Evolutionary conservation across 805 yeast genomes (phyloP).

Genomic region (Yamadazyma tumulicola): DNA sequence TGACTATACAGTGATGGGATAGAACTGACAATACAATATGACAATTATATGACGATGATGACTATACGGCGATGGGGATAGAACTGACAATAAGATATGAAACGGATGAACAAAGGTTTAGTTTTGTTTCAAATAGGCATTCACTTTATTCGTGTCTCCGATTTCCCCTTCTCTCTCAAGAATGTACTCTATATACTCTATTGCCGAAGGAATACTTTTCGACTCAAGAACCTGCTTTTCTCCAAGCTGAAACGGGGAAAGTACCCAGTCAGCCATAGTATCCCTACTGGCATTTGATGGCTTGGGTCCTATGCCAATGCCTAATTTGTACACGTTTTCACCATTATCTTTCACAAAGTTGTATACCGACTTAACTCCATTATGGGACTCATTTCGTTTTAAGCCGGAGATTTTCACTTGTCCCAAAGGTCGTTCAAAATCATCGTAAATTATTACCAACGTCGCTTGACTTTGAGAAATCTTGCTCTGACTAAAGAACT

Average conservation of each 20-base stretch:
- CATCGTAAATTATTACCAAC: slow-evolving; percentile 33
- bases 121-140: slow-evolving; percentile 19
- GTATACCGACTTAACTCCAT: slow-evolving; percentile 31
- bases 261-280: slow-evolving; percentile 40
- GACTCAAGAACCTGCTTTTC: slow-evolving; percentile 20
- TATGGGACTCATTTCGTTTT: slow-evolving; percentile 38
- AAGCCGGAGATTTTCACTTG: slow-evolving; percentile 25
- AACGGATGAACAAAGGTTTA: too few species aligned
- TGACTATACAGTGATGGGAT: too few species aligned
- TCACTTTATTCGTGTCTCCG: slow-evolving; percentile 25
- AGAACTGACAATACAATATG: too few species aligned
- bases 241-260: slow-evolving; percentile 25
- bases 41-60: too few species aligned
- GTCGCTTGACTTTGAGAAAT: slow-evolving; percentile 13
- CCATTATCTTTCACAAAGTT: slow-evolving; percentile 5
- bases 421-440: slow-evolving; percentile 34
- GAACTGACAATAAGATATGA: too few species aligned
- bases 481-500: slow-evolving; percentile 17
- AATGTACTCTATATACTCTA: slow-evolving; percentile 20
- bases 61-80: too few species aligned
- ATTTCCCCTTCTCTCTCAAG: slow-evolving; percentile 16
- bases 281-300: slow-evolving; percentile 31
- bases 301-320: slow-evolving; percentile 42
- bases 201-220: slow-evolving; percentile 12
- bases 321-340: slow-evolving; percentile 25